A percentile compares a stretch with the other conserved stretches of the same genome.
These are phyloP conservation scores for Sugiyamaella sp. DNA, from an alignment of 1,139 yeast genomes.

Conservation along the genomic window DNA sequence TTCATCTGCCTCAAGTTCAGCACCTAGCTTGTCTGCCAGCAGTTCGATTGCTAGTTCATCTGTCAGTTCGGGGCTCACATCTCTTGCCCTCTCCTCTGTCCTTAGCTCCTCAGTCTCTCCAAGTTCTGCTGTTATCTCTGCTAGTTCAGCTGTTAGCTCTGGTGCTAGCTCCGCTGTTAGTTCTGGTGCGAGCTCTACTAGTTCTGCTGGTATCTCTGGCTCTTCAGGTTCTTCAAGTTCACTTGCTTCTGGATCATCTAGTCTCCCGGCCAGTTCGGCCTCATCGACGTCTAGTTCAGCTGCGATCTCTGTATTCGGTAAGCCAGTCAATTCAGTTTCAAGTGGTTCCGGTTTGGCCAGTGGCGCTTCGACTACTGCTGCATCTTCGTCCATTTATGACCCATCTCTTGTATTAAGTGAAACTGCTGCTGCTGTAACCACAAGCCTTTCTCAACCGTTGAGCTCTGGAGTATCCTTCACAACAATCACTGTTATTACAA, in stretches of 20 bases:
- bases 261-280: background rate
- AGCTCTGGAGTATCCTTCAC: background rate
- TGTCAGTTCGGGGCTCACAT: background rate
- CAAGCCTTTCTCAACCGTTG: background rate
- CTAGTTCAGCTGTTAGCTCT: background rate
- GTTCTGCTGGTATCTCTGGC: background rate
- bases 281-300: background rate
- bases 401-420: too few species aligned
- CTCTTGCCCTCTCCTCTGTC: background rate
- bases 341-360: too few species aligned
- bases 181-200: background rate
- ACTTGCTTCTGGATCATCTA: background rate
- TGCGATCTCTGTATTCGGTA: background rate
- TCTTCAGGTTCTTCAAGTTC: background rate
- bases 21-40: background rate
- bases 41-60: background rate
- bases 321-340: too few species aligned
- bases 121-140: background rate
- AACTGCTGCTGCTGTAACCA: background rate
- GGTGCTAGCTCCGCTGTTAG: background rate
- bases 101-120: background rate
- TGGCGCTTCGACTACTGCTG: background rate
- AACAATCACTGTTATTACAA: background rate
- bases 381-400: background rate
- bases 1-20: constrained; percentile 1